These are phyloP conservation scores for Pichia inconspicua DNA, from an alignment of 1,139 yeast genomes.

Conservation along the genomic window DNA sequence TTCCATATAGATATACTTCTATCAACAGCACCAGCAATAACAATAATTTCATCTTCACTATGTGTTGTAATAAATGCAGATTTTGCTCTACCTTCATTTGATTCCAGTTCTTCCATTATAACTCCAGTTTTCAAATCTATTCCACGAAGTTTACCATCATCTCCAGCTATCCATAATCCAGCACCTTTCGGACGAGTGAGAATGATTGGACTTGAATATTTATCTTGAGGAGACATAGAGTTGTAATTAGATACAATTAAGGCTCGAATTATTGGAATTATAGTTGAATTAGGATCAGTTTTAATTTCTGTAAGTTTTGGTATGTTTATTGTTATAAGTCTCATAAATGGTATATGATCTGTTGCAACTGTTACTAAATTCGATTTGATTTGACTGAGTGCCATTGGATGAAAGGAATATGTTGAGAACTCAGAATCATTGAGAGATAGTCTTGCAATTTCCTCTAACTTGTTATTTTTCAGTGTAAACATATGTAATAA, in stretches of 20 bases:
- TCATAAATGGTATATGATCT: conserved; percentile 69
- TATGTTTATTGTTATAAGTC: conserved; percentile 46
- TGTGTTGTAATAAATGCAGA: conserved; percentile 31
- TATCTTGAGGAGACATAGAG: conserved; percentile 64
- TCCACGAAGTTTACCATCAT: conserved; percentile 60
- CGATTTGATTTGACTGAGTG: conserved; percentile 29
- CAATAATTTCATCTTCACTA: conserved; percentile 29
- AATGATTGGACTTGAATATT: conserved; percentile 51
- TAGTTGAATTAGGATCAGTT: neutral
- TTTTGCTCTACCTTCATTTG: conserved; percentile 41
- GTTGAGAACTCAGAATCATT: conserved; percentile 73
- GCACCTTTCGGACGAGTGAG: conserved; percentile 25
- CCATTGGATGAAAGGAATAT: conserved; percentile 56
- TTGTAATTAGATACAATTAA: conserved; percentile 49
- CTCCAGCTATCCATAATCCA: conserved; percentile 66
- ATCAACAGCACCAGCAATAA: conserved; percentile 45
- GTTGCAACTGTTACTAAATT: conserved; percentile 38
- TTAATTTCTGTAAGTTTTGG: conserved; percentile 27
- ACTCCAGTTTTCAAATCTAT: conserved; percentile 38
- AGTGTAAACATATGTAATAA: conserved; percentile 40
- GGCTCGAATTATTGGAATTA: conserved; percentile 28
- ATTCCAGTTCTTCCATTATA: conserved; percentile 27
- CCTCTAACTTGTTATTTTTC: conserved; percentile 21
- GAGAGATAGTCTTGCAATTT: conserved; percentile 46
- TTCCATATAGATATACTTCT: conserved; percentile 27